These are phyloP conservation scores for Talaromyces atroroseus DNA, from an alignment of 2,329 filamentous ascomycete genomes.

Conservation along the genomic window DNA sequence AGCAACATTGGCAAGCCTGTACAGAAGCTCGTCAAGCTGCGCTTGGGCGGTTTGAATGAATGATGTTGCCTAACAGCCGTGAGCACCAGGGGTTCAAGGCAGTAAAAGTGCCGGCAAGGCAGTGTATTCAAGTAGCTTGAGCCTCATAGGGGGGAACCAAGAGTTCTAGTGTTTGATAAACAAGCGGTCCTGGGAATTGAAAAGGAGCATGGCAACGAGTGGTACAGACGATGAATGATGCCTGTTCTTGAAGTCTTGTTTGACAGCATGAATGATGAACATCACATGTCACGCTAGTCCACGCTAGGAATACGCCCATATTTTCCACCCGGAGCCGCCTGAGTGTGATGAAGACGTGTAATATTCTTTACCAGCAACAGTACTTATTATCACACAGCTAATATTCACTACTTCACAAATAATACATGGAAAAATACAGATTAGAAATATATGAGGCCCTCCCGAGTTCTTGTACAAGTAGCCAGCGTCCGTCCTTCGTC, in stretches of 20 bases:
- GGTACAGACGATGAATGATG: background rate
- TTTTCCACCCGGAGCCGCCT: background rate
- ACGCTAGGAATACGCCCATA: slow-evolving; percentile 4
- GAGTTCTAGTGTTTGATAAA: background rate
- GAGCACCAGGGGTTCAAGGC: background rate
- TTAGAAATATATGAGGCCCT: background rate
- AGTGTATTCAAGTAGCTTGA: background rate
- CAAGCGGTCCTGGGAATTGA: background rate
- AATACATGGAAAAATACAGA: background rate
- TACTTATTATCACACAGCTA: background rate
- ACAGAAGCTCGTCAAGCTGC: slow-evolving; percentile 36
- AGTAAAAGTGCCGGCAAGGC: background rate
- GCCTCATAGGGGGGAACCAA: background rate
- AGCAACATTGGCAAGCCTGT: slow-evolving; percentile 40
- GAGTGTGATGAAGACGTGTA: background rate
- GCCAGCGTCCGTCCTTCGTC: background rate
- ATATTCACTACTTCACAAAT: background rate
- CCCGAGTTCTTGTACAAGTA: background rate
- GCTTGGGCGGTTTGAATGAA: slow-evolving; percentile 16
- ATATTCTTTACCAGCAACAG: background rate
- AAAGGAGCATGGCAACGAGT: background rate
- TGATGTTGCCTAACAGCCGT: slow-evolving; percentile 1
- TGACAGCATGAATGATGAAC: background rate
- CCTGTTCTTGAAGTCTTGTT: background rate
- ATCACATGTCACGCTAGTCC: slow-evolving; percentile 17